These are phyloP conservation scores for Nematodospora valgi DNA, from an alignment of 805 yeast genomes.

Conservation along the genomic window DNA sequence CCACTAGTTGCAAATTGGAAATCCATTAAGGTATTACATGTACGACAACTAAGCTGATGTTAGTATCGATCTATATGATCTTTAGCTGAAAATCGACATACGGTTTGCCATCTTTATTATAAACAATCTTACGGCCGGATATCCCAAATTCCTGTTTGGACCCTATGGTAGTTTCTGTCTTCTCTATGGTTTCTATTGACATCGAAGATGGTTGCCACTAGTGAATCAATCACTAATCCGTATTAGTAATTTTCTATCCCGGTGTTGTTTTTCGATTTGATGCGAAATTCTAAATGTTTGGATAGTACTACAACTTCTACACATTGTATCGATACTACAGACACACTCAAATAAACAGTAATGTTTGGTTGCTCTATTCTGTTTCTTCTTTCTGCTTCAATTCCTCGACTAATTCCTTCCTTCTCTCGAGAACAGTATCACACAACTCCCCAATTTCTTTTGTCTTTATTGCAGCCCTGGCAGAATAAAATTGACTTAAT, in stretches of 20 bases:
- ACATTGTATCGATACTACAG: no score
- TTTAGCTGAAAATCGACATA: slow-evolving; percentile 37
- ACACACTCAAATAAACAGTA: no score
- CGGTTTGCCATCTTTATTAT: slow-evolving; percentile 94
- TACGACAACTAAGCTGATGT: slow-evolving; percentile 59
- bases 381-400: slow-evolving; percentile 3
- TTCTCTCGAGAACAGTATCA: slow-evolving; percentile 37
- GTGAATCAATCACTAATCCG: no score
- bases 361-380: no score
- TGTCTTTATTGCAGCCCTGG: slow-evolving; percentile 62
- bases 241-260: no score
- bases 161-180: background rate
- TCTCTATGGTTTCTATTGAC: no score
- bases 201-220: no score
- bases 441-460: slow-evolving; percentile 69
- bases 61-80: slow-evolving; percentile 2
- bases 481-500: slow-evolving; percentile 66
- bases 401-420: slow-evolving; percentile 14
- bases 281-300: no score
- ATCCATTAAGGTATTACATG: slow-evolving; percentile 81
- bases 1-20: slow-evolving; percentile 61
- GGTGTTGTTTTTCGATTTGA: no score
- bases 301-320: no score
- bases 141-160: slow-evolving; percentile 47
- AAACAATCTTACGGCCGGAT: slow-evolving; percentile 64